Evolutionary conservation across 495 filamentous ascomycete genomes (phyloP).

Genomic region (Lophiostoma macrostomum): DNA sequence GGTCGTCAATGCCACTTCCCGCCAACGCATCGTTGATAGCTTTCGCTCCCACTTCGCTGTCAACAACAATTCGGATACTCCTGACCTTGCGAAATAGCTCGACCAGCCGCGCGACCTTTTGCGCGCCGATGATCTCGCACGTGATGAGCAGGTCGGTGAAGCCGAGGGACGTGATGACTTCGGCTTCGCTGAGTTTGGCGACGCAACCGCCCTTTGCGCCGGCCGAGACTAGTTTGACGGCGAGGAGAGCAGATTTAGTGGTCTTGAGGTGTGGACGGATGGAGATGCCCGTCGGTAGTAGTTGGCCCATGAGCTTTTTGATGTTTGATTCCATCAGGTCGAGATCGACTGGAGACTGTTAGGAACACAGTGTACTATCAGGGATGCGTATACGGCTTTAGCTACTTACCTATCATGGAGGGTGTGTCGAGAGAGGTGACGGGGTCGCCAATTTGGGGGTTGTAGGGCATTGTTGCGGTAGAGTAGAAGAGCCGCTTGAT

Average conservation of each 20-base stretch:
- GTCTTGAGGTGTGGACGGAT: conserved; percentile 42
- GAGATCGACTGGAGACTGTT: too few relatives aligned
- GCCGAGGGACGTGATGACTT: conserved; percentile 34
- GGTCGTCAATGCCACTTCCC: conserved; percentile 24
- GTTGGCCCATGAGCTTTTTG: conserved; percentile 30
- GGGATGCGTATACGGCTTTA: too few relatives aligned
- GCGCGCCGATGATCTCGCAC: conserved; percentile 37
- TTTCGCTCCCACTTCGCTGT: conserved; percentile 33
- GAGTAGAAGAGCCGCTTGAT: background rate
- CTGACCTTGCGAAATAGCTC: conserved; percentile 30
- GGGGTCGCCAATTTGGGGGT: conserved; percentile 34
- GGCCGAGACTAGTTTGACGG: conserved; percentile 29
- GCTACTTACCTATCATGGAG: conserved; percentile 41
- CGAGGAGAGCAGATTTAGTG: conserved; percentile 38
- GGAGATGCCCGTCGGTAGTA: conserved; percentile 32
- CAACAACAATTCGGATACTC: conserved; percentile 36
- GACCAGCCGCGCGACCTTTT: conserved; percentile 36
- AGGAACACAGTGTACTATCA: too few relatives aligned
- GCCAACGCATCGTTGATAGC: conserved; percentile 36
- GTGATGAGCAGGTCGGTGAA: conserved; percentile 41
- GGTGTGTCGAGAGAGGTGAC: conserved; percentile 40
- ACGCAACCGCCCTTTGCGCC: conserved; percentile 40
- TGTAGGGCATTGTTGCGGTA: conserved; percentile 27
- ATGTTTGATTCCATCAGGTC: conserved; percentile 40
- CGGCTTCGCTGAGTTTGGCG: conserved; percentile 41